Evolutionary conservation across 2,329 filamentous ascomycete genomes (phyloP), one percentile per base, ranked within the genome.

Genomic region (Fusarium anguioides): DNA sequence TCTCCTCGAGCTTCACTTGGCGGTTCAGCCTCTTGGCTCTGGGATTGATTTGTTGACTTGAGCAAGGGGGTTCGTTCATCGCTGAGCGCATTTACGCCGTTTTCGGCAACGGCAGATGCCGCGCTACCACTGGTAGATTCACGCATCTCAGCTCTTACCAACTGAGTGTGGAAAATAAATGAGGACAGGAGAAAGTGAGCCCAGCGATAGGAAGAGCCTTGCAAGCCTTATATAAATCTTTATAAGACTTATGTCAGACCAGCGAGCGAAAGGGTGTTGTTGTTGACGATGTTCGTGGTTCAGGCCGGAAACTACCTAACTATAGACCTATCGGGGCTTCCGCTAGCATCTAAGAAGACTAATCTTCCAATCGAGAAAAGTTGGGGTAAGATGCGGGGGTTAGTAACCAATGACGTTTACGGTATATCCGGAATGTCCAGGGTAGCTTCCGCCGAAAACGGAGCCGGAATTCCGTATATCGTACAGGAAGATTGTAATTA

Each of bases 51-150:
- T 2, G 64, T 62, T 31, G 69, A 41, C 53, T 70, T 70, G 51
- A 76, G 71, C 54, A 76, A 53, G 7, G 72, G 75, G 39, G 73
- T 73, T 35, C 70, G 70, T 63, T 75, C 74, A 39, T 66, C 60
- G 39, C 29, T 61, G 15, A 56, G 39, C 12, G 48, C 45, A 48
- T 55, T 54, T n/a, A 26, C 40, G 20, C 46, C 52, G 24, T 70
- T 65, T 24, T 58, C 59, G 36, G 64, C 60, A 11, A 64, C 58
- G 33, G 70, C 69, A 48, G 58, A 40, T 29, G 66, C 57, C 45
- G 60, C 47, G 27, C 53, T 65, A 29, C 56, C 42, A 39, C 59
- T 68, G 11, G 50, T 57, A 50, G 60, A 62, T 23, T 47, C 64
- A 49, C 65, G 39, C 71, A 73, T 73, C 14, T n/a, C 47, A 9